Base-by-base conservation (phyloP, 2,329 filamentous ascomycete genomes). In the Lasiodiplodia hormozganensis region DNA sequence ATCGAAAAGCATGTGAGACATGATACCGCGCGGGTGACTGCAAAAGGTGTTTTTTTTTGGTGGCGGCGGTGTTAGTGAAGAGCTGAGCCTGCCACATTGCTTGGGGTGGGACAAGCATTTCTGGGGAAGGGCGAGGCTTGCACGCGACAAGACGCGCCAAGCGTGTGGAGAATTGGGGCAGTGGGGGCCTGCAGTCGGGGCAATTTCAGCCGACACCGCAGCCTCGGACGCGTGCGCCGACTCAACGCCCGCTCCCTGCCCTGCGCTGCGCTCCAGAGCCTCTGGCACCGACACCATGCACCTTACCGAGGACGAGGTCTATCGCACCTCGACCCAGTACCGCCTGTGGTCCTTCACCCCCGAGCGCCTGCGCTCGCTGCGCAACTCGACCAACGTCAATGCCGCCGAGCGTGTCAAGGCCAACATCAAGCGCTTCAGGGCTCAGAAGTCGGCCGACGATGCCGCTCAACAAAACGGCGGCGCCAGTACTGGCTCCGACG, bases 291-390 rank as follows among this genome's bases (percentile, higher is more conserved):
- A 28, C 51, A 23, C 67, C 67, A 80, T 80, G 78, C 76, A 76
- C 70, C 73, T 96, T 88, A 92, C 89, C 70, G 96, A 99, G 86
- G 96, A 99, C 81, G 92, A 93, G 73, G 86, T 94, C 67, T 99
- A 98, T 82, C 90, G 93, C 38, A 88, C 92, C 64, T 97, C 95
- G 0, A 95, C 93, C 57, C 96, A 99, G 80, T 98, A 89, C 78
- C 89, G 92, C 53, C 86, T 96, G 69, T 99, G 96, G 96, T 97
- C 94, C 12, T 98, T 95, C 81, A 93, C 93, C 0, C 88, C 90
- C 2, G 81, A 88, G 3, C 88, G 90, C 49, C 87, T 99, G 4
- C 85, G 86, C 60, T 85, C 89, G 2, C 86, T 95, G 28, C 92
- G 96, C 69, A 82, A 85, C 52, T 90, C 90, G 72, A 97, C 94